A percentile compares a stretch with the other conserved stretches of the same genome.
These are phyloP conservation scores for Salix purpurea DNA, from an alignment of 345 rosid species.

Conservation along the genomic window DNA sequence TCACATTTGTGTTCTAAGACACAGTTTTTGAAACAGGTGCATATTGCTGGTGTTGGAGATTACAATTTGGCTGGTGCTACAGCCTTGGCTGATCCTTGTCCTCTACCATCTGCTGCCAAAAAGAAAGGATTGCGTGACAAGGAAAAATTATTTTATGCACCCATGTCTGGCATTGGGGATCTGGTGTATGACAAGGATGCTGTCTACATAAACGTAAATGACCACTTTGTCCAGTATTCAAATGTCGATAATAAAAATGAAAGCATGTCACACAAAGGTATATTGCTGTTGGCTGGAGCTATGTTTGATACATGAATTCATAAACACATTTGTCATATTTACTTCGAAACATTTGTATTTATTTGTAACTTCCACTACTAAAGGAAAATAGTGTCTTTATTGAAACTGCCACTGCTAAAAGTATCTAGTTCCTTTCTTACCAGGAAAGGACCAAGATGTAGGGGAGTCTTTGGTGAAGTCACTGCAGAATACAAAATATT, in stretches of 20 bases:
- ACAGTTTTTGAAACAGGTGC: too few relatives aligned
- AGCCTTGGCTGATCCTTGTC: too few relatives aligned
- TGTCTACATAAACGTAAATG: constrained; percentile 87
- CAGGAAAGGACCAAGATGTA: constrained; percentile 72
- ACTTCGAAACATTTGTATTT: background rate
- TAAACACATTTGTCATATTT: background rate
- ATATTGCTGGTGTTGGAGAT: too few relatives aligned
- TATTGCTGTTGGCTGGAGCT: background rate
- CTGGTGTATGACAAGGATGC: constrained; percentile 96
- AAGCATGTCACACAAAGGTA: constrained; percentile 53
- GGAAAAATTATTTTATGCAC: constrained; percentile 53
- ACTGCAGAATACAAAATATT: constrained; percentile 74
- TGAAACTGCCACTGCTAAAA: background rate
- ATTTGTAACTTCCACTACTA: background rate
- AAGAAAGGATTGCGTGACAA: too few relatives aligned
- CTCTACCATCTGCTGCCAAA: too few relatives aligned
- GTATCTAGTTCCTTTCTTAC: constrained; percentile 10
- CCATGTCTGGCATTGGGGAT: constrained; percentile 97
- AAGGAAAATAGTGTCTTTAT: too few relatives aligned
- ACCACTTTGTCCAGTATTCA: constrained; percentile 84
- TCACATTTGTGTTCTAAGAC: too few relatives aligned
- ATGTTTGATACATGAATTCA: too few relatives aligned
- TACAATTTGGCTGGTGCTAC: too few relatives aligned
- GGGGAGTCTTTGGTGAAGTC: constrained; percentile 82
- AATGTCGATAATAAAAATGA: constrained; percentile 57